A percentile compares a stretch with the other conserved stretches of the same genome.
phyloP scores from a whole-genome alignment of 176 grass and related monocot genomes.

The Tillandsia leiboldiana region DNA sequence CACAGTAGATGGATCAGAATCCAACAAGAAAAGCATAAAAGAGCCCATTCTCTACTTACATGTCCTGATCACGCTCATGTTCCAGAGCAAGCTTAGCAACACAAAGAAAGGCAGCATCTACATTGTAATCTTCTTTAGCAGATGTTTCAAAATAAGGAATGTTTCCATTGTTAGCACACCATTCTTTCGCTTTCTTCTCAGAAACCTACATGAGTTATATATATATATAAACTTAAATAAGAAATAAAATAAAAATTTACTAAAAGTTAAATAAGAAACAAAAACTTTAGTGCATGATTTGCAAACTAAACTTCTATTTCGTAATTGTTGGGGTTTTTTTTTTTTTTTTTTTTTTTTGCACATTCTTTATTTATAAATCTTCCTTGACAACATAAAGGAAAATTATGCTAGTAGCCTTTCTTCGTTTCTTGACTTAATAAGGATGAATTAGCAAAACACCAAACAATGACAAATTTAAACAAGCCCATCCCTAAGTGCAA shows the following conservation, averaged over 20 bases:
- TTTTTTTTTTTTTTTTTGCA: too few relatives aligned
- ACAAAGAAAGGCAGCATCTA: conserved; percentile 74
- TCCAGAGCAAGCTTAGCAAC: conserved; percentile 75
- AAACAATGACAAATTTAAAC: too few relatives aligned
- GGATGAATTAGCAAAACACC: too few relatives aligned
- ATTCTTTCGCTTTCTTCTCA: conserved; percentile 86
- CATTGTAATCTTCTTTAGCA: conserved; percentile 83
- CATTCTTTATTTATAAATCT: too few relatives aligned
- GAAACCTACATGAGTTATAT: conserved; percentile 36
- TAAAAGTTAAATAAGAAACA: background rate
- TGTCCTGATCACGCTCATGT: conserved; percentile 74
- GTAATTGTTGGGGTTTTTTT: too few relatives aligned
- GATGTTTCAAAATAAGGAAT: conserved; percentile 93
- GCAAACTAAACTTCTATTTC: too few relatives aligned
- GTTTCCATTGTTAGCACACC: conserved; percentile 79
- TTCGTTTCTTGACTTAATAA: too few relatives aligned
- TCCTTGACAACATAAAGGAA: too few relatives aligned
- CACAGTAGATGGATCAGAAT: conserved; percentile 3
- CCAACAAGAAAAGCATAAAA: background rate
- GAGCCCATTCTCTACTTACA: conserved; percentile 46
- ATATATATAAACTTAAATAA: background rate
- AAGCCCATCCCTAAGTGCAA: too few relatives aligned
- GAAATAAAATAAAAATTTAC: background rate
- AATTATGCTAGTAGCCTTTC: background rate
- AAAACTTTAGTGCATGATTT: too few relatives aligned